Conservation (phyloP, 352 stramenopile genomes). For the Thalassiosira livingstoniorum region DNA sequence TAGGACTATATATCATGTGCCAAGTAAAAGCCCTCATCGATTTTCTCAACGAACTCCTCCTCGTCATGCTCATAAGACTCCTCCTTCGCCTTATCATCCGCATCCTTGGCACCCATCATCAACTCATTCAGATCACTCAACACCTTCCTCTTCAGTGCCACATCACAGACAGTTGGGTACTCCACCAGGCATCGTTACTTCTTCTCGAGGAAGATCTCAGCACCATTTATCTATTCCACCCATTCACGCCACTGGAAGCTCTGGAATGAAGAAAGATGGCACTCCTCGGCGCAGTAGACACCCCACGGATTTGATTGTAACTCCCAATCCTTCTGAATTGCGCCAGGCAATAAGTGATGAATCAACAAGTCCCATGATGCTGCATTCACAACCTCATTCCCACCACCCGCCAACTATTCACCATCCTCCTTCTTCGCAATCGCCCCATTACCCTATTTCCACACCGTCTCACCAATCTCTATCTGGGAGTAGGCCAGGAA, state of each 20-base stretch:
- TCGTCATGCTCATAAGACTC: too few species aligned
- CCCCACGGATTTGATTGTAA: slow-evolving; percentile 23
- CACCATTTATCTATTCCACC: neutral
- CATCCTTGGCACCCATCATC: slow-evolving; percentile 9
- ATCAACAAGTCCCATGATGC: slow-evolving; percentile 20
- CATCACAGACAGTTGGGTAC: neutral
- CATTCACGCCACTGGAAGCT: neutral
- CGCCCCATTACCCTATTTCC: neutral
- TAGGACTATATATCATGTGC: slow-evolving; percentile 56
- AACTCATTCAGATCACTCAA: slow-evolving; percentile 24
- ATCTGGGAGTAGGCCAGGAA: neutral
- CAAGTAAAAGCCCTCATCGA: slow-evolving; percentile 42
- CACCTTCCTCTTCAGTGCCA: slow-evolving; percentile 3
- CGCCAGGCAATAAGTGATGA: slow-evolving; percentile 48
- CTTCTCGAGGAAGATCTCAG: slow-evolving; percentile 26
- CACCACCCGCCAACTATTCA: neutral
- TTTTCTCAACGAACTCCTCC: slow-evolving; percentile 2
- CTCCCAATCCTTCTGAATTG: slow-evolving; percentile 41
- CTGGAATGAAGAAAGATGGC: neutral
- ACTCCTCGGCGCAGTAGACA: neutral
- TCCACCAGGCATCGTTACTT: slow-evolving; percentile 4
- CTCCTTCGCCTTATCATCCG: slow-evolving; percentile 28
- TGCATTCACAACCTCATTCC: slow-evolving; percentile 37
- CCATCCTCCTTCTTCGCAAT: neutral
- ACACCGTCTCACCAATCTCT: slow-evolving; percentile 3